Base-by-base conservation (phyloP, 768 basidiomycete genomes). In the Lentinula boryana region DNA sequence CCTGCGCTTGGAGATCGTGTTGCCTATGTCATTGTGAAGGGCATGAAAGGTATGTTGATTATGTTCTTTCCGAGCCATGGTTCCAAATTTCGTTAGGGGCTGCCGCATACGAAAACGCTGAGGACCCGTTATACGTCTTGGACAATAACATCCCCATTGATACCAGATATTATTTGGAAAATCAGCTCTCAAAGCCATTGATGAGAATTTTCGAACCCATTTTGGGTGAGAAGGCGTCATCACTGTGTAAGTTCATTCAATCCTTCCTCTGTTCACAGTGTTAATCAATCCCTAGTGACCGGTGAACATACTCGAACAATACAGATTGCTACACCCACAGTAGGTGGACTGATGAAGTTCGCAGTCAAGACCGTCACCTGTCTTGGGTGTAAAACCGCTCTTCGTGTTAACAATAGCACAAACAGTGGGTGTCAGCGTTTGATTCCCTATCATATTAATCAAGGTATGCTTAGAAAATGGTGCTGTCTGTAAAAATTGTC, bases 181-280 rank as follows among this genome's bases (percentile, higher is more conserved):
- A 98, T 68, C 97, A 99, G 70, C 84, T 99, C 0, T 93, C 95
- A 1, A 98, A 98, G 70, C 97, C 97, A 7, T 79, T 99, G 1
- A 84, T 98, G 87, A 83, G 97, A 63, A 99, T 99, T 64, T 98
- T 99, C 70, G 97, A 99, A 71, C 97, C 97, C 13, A 94, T 99
- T 67, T 75, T 98, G 12, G 96, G 96, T 1, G 95, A 95, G 43
- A 95, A 92, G 66, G 93, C 96, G 4, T 78, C 81, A 18, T 90
- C 89, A 5, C 73, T 99, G 21, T 75, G 95, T 95, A 66, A 68
- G 91, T 75, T 21, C 41, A 36, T 50, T 55, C 10, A 52, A 62
- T 51, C 38, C 63, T 56, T 61, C 53, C 62, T 49, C 32, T 53
- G 18, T 38, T 13, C 48, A 43, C 16, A 64, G 64, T 38, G 66